Percentiles rank a stretch among this genome's conserved stretches.
These are phyloP conservation scores for Elongisporangium anandrum DNA, from an alignment of 352 stramenopile genomes.

Conservation along the genomic window DNA sequence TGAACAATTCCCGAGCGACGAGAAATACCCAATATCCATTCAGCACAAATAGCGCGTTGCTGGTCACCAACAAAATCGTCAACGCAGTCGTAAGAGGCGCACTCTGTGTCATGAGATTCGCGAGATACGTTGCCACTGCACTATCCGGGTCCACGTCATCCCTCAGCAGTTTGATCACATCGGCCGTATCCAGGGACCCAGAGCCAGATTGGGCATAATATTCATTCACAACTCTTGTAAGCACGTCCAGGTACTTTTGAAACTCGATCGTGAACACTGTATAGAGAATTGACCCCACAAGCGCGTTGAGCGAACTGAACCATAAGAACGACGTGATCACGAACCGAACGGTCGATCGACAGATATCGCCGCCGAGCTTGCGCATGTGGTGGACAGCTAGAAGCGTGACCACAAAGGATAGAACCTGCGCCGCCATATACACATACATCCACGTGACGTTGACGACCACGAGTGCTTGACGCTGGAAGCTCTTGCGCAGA, in stretches of 20 bases:
- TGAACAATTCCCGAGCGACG: conserved; percentile 50
- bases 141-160: not conserved
- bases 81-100: conserved; percentile 31
- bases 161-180: not conserved
- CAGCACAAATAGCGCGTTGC: conserved; percentile 63
- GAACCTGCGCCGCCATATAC: conserved; percentile 43
- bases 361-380: conserved; percentile 51
- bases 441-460: conserved; percentile 63
- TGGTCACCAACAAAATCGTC: conserved; percentile 36
- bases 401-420: conserved; percentile 48
- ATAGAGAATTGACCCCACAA: conserved; percentile 52
- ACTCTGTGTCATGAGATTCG: conserved; percentile 49
- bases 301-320: conserved; percentile 43
- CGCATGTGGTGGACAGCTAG: conserved; percentile 60
- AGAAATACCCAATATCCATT: conserved; percentile 68
- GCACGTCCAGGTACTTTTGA: conserved; percentile 5
- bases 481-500: not conserved
- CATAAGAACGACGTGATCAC: conserved; percentile 59
- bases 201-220: conserved; percentile 9
- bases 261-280: conserved; percentile 39
- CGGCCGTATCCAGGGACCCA: not conserved
- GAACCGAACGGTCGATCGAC: conserved; percentile 66
- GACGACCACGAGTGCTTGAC: not conserved
- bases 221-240: conserved; percentile 2
- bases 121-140: conserved; percentile 42